phyloP scores from a whole-genome alignment of 2,329 filamentous ascomycete species.

The Aquanectria penicillioides region DNA sequence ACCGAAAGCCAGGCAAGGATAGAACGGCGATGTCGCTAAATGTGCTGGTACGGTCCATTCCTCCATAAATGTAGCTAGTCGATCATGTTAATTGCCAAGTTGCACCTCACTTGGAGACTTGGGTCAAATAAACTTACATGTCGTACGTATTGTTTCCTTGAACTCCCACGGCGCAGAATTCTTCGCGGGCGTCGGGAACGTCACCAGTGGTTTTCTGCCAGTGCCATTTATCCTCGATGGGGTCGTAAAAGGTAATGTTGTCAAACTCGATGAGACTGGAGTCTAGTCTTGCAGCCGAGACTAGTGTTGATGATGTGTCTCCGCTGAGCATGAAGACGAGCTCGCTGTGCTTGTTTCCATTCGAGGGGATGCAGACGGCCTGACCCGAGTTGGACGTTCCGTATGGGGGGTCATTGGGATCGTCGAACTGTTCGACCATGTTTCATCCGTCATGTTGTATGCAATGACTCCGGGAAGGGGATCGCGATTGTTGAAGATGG shows the following conservation, averaged over 20 bases:
- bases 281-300: background rate
- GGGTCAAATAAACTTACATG: background rate
- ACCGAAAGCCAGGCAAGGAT: constrained; percentile 10
- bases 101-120: background rate
- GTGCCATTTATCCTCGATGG: background rate
- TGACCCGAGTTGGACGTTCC: constrained; percentile 10
- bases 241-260: constrained; percentile 7
- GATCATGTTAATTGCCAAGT: background rate
- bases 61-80: constrained; percentile 8
- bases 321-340: constrained; percentile 5
- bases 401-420: background rate
- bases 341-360: background rate
- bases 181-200: background rate
- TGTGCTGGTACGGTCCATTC: background rate
- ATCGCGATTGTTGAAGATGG: background rate
- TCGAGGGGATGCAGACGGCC: background rate
- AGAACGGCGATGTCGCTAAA: constrained; percentile 5
- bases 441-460: constrained; percentile 11
- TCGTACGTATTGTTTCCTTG: background rate
- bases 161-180: constrained; percentile 8
- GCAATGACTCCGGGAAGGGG: background rate
- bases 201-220: constrained; percentile 5
- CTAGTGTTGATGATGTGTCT: background rate
- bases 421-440: constrained; percentile 1
- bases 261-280: background rate